phyloP scores from a whole-genome alignment of 2,329 filamentous ascomycete species.

The Sporothrix mexicana region DNA sequence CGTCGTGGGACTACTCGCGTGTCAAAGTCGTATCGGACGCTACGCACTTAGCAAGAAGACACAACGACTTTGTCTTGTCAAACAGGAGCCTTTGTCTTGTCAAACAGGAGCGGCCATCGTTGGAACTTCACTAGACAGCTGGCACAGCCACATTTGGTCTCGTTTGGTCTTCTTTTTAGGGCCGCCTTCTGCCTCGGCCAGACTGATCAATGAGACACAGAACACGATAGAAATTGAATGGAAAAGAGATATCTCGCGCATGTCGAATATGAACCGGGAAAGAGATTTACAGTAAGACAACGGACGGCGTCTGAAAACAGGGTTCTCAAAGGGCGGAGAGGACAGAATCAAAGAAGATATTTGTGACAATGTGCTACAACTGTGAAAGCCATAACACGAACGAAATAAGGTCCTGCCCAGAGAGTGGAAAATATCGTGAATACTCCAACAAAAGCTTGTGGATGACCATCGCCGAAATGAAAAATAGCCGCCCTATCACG shows the following conservation, averaged over 20 bases:
- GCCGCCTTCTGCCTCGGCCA: background rate
- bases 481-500: constrained; percentile 10
- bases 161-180: background rate
- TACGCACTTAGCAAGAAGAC: no score
- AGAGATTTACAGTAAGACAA: background rate
- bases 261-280: constrained; percentile 11
- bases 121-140: background rate
- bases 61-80: constrained; percentile 15
- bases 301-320: background rate
- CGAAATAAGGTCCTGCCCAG: background rate
- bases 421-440: background rate
- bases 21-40: background rate
- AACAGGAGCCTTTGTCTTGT: constrained; percentile 15
- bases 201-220: constrained; percentile 4
- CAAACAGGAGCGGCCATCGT: constrained; percentile 1
- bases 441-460: background rate
- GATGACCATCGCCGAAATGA: background rate
- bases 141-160: constrained; percentile 17
- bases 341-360: background rate
- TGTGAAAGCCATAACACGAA: background rate
- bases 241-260: background rate
- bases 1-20: no score
- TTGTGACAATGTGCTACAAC: background rate
- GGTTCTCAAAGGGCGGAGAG: background rate
- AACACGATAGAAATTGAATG: no score